Evolutionary conservation across 352 stramenopile genomes (phyloP), one percentile per base, ranked within the genome.

Genomic region (Phytopythium litorale): DNA sequence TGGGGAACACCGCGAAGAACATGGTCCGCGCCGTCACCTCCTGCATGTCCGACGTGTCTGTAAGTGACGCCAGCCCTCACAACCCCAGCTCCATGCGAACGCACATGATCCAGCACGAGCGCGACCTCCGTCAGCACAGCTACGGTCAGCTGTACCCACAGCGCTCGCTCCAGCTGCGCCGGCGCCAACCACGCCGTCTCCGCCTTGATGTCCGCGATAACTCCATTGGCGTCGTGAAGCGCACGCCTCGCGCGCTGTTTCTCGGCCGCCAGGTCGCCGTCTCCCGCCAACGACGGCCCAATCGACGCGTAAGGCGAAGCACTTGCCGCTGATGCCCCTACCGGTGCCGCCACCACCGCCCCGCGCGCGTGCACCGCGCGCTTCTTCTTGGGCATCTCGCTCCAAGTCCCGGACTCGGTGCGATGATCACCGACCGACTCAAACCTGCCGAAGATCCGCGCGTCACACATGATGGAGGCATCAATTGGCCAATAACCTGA

Each of bases 301-400:
- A 53, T 21, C 46, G 46, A 33, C 8, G 46, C 13, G 18, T 6
- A 11, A 35, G 46, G 23, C 23, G 12, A 0, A 35, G 46, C 12
- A 12, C 9, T 35, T n/a, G 23, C 32, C 4, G 23, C 4, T 35
- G 46, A 5, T 3, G 46, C 23, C 7, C 9, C 46, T 16, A 18
- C 3, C 37, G 15, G 13, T 25, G 46, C 46, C 46, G 46, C 46
- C 52, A n/a, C 19, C 52, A 13, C 32, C n/a, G 32, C 28, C 12
- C 52, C 33, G 5, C 52, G 32, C 33, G n/a, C 33, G 19, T 46
- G 19, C 50, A 28, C 32, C 11, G 56, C 48, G 50, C 65, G 61
- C 57, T 71, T 71, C 70, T 81, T 84, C 62, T 78, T 84, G 45
- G 72, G 61, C 75, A 84, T 82, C 28, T 23, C 38, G 5, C n/a